Evolutionary conservation across 768 basidiomycete species (phyloP).

Genomic region (Leccinum aurantiacum): DNA sequence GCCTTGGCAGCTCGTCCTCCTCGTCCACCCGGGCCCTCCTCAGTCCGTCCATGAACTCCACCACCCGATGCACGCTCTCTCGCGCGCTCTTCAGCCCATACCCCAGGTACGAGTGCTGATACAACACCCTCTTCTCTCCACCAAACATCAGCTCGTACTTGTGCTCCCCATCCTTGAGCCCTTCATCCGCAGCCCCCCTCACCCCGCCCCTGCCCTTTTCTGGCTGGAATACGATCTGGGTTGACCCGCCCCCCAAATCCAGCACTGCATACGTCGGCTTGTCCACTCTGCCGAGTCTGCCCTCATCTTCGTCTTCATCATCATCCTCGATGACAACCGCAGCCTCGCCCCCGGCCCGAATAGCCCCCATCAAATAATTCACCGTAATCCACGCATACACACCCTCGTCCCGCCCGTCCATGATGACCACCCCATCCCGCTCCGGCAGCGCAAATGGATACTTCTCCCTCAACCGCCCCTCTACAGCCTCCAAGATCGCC

Average conservation of each 20-base stretch:
- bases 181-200: constrained; percentile 30
- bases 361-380: constrained; percentile 83
- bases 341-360: constrained; percentile 50
- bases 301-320: neutral
- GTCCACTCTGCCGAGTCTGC: neutral
- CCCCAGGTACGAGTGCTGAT: constrained; percentile 97
- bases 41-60: constrained; percentile 77
- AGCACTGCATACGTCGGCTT: constrained; percentile 78
- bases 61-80: constrained; percentile 80
- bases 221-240: constrained; percentile 97
- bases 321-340: constrained; percentile 17
- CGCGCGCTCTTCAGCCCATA: constrained; percentile 93
- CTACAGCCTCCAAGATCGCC: constrained; percentile 77
- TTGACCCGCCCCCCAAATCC: constrained; percentile 95
- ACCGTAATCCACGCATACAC: constrained; percentile 99
- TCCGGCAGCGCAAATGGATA: constrained; percentile 72
- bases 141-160: constrained; percentile 83
- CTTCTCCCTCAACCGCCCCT: constrained; percentile 48
- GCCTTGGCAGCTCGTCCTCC: neutral
- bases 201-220: constrained; percentile 44
- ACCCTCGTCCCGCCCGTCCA: constrained; percentile 96
- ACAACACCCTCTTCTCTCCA: constrained; percentile 69
- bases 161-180: constrained; percentile 81
- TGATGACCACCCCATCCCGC: constrained; percentile 73
- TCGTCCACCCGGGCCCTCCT: constrained; percentile 21